phyloP scores from a whole-genome alignment of 2,329 filamentous ascomycete species.

The Fusarium floridanum region DNA sequence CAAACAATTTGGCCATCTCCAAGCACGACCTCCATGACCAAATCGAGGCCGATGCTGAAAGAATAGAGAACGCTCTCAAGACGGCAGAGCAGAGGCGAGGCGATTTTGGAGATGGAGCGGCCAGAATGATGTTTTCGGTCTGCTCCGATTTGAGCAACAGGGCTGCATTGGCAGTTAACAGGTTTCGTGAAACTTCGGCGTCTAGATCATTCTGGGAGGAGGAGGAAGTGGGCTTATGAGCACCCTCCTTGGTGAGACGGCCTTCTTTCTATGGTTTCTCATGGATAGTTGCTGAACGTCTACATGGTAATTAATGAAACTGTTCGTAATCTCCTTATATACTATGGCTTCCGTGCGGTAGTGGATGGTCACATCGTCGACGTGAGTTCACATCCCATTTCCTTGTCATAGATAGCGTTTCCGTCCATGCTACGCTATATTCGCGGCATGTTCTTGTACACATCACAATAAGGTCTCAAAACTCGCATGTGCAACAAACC shows the following conservation, averaged over 20 bases:
- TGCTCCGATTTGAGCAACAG: background rate
- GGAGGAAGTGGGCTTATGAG: background rate
- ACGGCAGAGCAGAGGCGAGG: background rate
- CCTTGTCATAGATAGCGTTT: background rate
- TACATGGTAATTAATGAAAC: background rate
- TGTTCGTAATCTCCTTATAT: too few relatives aligned
- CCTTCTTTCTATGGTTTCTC: background rate
- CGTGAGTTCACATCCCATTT: background rate
- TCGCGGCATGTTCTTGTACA: background rate
- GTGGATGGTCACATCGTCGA: too few relatives aligned
- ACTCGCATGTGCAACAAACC: background rate
- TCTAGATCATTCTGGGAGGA: background rate
- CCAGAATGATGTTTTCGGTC: background rate
- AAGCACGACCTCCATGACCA: slow-evolving; percentile 2
- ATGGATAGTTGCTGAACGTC: background rate
- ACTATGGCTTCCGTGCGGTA: background rate
- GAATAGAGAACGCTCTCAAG: background rate
- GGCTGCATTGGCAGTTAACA: background rate
- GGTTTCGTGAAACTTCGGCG: background rate
- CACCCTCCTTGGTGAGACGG: too few relatives aligned
- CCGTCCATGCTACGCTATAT: background rate
- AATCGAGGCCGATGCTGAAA: background rate
- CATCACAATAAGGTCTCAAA: background rate
- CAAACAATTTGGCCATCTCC: slow-evolving; percentile 4
- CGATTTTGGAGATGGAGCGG: background rate